Conservation (phyloP, 768 basidiomycete species). For the Panellus pusillus region DNA sequence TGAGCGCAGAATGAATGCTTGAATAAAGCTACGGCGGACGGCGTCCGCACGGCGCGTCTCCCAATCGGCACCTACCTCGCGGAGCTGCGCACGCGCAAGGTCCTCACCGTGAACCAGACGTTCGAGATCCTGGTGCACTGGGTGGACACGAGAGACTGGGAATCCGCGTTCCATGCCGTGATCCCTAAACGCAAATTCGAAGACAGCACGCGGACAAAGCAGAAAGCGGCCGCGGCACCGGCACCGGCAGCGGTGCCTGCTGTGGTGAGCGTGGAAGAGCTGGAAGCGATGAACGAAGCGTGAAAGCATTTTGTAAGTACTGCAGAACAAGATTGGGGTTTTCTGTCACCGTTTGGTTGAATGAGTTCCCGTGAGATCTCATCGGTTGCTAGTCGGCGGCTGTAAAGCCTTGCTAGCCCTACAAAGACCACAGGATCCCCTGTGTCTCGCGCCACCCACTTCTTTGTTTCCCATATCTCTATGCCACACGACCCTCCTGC, state of each 20-base stretch:
- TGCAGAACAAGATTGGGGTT: no score
- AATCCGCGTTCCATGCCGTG: slow-evolving; percentile 80
- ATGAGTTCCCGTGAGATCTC: no score
- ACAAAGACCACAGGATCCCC: no score
- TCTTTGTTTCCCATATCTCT: no score
- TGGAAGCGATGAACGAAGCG: slow-evolving; percentile 12
- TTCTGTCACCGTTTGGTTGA: no score
- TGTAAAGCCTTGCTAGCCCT: no score
- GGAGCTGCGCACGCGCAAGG: slow-evolving; percentile 85
- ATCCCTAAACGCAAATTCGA: slow-evolving; percentile 90
- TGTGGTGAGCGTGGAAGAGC: slow-evolving; percentile 19
- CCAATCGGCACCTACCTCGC: slow-evolving; percentile 93
- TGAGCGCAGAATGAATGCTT: slow-evolving; percentile 76
- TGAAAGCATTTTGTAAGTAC: slow-evolving; percentile 8
- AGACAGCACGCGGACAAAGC: slow-evolving; percentile 28
- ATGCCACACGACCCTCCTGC: no score
- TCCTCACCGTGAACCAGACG: slow-evolving; percentile 96
- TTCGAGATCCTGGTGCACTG: slow-evolving; percentile 91
- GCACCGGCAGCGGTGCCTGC: no score
- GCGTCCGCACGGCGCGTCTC: slow-evolving; percentile 82
- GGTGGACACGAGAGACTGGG: slow-evolving; percentile 86
- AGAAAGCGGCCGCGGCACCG: slow-evolving; percentile 2
- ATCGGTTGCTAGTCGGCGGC: no score
- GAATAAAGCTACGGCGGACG: slow-evolving; percentile 74
- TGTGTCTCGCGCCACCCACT: no score